These are phyloP conservation scores for Lipomyces kockii DNA, from an alignment of 805 yeast genomes.

Conservation along the genomic window DNA sequence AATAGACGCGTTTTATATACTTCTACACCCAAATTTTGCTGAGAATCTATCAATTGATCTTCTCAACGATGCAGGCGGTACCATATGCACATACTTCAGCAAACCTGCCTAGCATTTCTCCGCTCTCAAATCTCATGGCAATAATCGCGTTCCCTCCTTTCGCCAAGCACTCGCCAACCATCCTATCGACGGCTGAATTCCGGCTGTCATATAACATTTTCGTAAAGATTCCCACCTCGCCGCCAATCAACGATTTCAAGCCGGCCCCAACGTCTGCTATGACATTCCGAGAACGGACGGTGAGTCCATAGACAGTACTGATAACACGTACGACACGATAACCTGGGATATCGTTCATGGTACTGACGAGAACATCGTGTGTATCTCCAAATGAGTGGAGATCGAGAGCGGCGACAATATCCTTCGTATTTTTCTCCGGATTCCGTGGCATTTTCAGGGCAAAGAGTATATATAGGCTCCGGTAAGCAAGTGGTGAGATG, in stretches of 20 bases:
- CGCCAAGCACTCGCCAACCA: conserved; percentile 2
- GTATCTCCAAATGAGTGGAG: conserved; percentile 5
- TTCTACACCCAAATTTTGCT: neutral
- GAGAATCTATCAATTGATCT: neutral
- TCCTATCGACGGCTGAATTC: neutral
- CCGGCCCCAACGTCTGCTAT: neutral
- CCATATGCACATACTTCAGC: conserved; percentile 3
- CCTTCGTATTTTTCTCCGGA: neutral
- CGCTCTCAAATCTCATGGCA: neutral
- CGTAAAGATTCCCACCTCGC: neutral
- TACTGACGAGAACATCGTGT: neutral
- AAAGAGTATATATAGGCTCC: too few relatives aligned
- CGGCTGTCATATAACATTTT: neutral
- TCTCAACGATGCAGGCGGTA: neutral
- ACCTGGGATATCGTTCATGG: conserved; percentile 3
- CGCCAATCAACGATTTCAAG: neutral
- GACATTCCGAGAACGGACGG: neutral
- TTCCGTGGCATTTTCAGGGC: neutral
- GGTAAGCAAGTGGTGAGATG: too few relatives aligned
- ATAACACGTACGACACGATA: neutral
- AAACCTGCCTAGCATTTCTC: neutral
- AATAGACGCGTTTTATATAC: too few relatives aligned
- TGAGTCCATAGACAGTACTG: neutral
- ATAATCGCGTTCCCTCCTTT: conserved; percentile 1
- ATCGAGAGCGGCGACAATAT: neutral